These are phyloP conservation scores for Cudoniella acicularis DNA, from an alignment of 495 filamentous ascomycete species.

Conservation along the genomic window DNA sequence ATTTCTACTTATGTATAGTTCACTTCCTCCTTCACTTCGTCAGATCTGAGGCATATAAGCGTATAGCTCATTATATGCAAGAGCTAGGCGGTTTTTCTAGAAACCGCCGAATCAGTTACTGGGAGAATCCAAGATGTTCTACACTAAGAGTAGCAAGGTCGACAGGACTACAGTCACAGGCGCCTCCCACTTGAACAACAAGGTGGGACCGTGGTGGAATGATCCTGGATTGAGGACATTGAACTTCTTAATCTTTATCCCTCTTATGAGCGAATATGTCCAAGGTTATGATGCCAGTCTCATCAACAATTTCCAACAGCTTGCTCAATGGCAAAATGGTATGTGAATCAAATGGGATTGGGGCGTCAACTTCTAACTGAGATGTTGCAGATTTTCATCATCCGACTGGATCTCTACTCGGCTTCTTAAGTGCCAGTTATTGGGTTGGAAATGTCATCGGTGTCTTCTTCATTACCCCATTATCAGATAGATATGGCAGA, in stretches of 20 bases:
- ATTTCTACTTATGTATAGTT: not conserved
- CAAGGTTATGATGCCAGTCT: conserved; percentile 12
- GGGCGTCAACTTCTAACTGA: not conserved
- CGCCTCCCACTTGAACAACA: conserved; percentile 4
- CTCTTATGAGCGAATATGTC: conserved; percentile 16
- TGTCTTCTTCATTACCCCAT: conserved; percentile 6
- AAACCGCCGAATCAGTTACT: too few species aligned
- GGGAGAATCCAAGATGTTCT: not conserved
- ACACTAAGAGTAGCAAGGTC: conserved; percentile 3
- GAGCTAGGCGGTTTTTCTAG: too few species aligned
- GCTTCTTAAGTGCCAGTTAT: conserved; percentile 2
- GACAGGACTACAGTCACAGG: not conserved
- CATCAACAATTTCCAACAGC: conserved; percentile 9
- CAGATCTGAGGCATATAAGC: too few species aligned
- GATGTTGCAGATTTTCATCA: not conserved
- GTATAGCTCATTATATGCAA: too few species aligned
- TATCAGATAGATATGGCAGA: conserved; percentile 35
- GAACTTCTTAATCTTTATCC: conserved; percentile 10
- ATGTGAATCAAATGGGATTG: not conserved
- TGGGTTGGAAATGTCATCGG: conserved; percentile 9
- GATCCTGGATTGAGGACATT: conserved; percentile 5
- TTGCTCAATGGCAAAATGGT: conserved; percentile 1
- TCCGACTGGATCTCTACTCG: conserved; percentile 2
- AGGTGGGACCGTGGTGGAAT: conserved; percentile 2
- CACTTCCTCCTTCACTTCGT: not conserved